phyloP scores from a whole-genome alignment of 1,139 yeast species.

The Lizanozyma gosingica region DNA sequence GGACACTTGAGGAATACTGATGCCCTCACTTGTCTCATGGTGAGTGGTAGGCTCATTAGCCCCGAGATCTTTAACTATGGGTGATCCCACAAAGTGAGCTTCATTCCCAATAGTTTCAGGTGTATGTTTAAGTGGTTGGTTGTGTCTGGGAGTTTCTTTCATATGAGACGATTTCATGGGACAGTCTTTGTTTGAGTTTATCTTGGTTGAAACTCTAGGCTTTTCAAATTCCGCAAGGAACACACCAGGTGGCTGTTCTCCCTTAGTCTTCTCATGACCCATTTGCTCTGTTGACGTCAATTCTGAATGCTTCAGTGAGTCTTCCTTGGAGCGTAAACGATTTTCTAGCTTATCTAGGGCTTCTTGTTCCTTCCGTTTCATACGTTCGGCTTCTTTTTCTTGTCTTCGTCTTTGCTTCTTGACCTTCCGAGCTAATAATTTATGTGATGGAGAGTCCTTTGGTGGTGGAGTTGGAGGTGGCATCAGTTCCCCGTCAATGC shows the following conservation, averaged over 20 bases:
- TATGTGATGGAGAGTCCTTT: background rate
- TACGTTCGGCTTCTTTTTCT: background rate
- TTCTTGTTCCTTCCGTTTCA: background rate
- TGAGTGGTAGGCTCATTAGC: too few species aligned
- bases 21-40: background rate
- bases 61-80: background rate
- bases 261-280: too few species aligned
- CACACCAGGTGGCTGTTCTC: background rate
- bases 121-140: background rate
- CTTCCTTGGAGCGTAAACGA: background rate
- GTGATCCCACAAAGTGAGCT: background rate
- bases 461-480: background rate
- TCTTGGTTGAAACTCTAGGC: background rate
- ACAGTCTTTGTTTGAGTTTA: too few species aligned
- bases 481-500: background rate
- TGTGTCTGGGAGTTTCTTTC: background rate
- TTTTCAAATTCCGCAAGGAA: background rate
- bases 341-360: background rate
- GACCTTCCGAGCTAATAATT: background rate
- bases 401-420: background rate
- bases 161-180: too few species aligned
- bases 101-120: background rate
- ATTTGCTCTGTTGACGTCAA: too few species aligned
- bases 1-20: background rate
- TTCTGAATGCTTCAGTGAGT: background rate